Evolutionary conservation across 495 filamentous ascomycete genomes (phyloP), one percentile per base, ranked within the genome.

Genomic region (Tetracladium marchalianum): DNA sequence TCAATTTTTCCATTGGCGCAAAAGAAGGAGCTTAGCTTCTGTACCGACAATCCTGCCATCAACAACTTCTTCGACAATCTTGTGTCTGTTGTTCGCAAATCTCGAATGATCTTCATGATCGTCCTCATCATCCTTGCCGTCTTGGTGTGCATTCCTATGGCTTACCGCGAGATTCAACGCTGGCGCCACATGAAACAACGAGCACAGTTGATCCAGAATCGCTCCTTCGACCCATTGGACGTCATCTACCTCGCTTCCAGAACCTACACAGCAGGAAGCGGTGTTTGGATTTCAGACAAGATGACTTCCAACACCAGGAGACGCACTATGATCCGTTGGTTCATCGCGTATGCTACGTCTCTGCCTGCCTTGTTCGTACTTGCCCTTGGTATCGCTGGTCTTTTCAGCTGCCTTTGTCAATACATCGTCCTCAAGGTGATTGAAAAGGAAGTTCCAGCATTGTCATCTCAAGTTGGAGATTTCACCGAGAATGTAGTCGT

Each of bases 211-310:
- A 70, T 95, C 39, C 70, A 69, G 39, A 74, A 80, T 43, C 64
- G 81, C 16, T 73, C 76, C 10, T 70, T 62, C 45, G 89, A 96
- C 52, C 78, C 84, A 1, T 78, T 95, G 73, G 93, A 97, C 60
- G 81, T 90, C 15, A 76, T 95, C 40, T 90, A 95, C 59, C 84
- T 95, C 39, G 78, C 80, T 12, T 93, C 88, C 15, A 73, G 86
- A 4, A 88, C 90, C 5, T 76, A 80, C 49, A 82, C 85, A 0
- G 72, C 84, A 1, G 71, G 73, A 5, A 56, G 71, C 6, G 92
- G 92, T 24, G 76, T 95, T 58, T 81, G 77, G 65, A 54, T 83
- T 11, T 80, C 87, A n/a, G 70, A 70, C 11, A 67, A 66, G n/a
- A 82, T 90, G 63, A 75, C 70, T 47, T 76, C 75, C 40, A 27